These are phyloP conservation scores for Polygonum aviculare DNA, from an alignment of 148 eudicot species.

Conservation along the genomic window DNA sequence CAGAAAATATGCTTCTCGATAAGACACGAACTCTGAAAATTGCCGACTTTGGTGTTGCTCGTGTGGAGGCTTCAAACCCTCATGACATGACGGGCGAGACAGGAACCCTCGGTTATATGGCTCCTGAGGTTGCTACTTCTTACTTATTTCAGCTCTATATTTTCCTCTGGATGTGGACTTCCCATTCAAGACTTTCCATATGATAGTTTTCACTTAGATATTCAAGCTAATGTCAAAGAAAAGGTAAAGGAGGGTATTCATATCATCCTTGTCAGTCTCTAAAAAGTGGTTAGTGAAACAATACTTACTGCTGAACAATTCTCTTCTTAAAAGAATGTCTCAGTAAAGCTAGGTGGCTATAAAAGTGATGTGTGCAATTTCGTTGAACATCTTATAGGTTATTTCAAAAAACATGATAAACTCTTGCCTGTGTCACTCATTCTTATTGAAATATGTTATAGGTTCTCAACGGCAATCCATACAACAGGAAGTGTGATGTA, in stretches of 20 bases:
- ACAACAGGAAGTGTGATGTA: conserved; percentile 81
- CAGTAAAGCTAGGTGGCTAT: not conserved
- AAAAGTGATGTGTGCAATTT: not conserved
- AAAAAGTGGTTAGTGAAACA: too few relatives aligned
- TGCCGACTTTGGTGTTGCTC: conserved; percentile 91
- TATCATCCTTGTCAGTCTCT: too few relatives aligned
- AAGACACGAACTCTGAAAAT: conserved; percentile 64
- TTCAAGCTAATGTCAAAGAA: not conserved
- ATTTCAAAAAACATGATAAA: not conserved
- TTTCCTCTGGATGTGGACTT: not conserved
- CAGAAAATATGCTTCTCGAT: conserved; percentile 89
- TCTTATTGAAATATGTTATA: conserved; percentile 17
- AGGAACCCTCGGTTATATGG: conserved; percentile 95
- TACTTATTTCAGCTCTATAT: not conserved
- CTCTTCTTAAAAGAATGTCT: not conserved
- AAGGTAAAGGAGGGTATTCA: not conserved
- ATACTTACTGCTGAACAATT: not conserved
- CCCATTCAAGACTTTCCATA: not conserved
- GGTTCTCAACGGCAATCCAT: conserved; percentile 79
- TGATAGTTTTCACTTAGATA: not conserved
- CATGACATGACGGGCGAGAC: conserved; percentile 94
- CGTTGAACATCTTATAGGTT: too few relatives aligned
- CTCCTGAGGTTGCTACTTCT: conserved; percentile 60
- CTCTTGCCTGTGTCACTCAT: not conserved
- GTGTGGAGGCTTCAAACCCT: conserved; percentile 86